A percentile compares a stretch with the other conserved stretches of the same genome.
These are phyloP conservation scores for Sugiyamaella sp. DNA, from an alignment of 1,139 yeast species.

Conservation along the genomic window DNA sequence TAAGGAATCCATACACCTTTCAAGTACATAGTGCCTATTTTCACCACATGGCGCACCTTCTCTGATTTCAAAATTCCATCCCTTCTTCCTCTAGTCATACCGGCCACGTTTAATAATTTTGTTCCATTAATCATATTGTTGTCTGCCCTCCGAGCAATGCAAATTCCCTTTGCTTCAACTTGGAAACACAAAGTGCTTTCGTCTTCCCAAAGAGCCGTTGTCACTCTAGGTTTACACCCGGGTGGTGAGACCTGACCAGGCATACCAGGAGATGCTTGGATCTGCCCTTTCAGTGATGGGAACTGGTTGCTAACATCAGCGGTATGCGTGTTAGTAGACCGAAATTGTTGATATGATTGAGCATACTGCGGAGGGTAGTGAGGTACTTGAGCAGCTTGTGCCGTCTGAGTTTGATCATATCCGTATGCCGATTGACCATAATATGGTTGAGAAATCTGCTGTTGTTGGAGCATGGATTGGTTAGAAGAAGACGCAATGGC, in stretches of 20 bases:
- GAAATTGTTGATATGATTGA: conserved; percentile 8
- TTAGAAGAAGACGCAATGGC: conserved; percentile 12
- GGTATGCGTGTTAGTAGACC: conserved; percentile 5
- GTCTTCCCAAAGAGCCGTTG: conserved; percentile 96
- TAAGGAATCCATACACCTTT: conserved; percentile 98
- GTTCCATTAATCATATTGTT: conserved; percentile 94
- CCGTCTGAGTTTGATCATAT: conserved; percentile 5
- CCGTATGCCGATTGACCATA: conserved; percentile 18
- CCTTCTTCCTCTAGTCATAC: conserved; percentile 90
- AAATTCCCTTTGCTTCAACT: conserved; percentile 86
- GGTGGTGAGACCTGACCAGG: conserved; percentile 53
- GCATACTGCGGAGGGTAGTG: conserved; percentile 22
- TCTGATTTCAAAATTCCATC: conserved; percentile 87
- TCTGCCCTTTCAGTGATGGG: conserved; percentile 39
- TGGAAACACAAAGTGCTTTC: conserved; percentile 92
- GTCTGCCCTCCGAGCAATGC: conserved; percentile 90
- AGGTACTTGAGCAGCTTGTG: conserved; percentile 20
- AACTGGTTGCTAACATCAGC: conserved; percentile 35
- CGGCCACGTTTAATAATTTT: conserved; percentile 83
- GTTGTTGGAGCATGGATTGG: conserved; percentile 21
- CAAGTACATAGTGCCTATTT: conserved; percentile 92
- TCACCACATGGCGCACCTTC: conserved; percentile 85
- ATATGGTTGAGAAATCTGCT: conserved; percentile 21
- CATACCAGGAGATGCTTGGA: conserved; percentile 33
- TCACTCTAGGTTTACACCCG: conserved; percentile 73